phyloP scores from a whole-genome alignment of 768 basidiomycete genomes.

The Lanmaoa rubissima region DNA sequence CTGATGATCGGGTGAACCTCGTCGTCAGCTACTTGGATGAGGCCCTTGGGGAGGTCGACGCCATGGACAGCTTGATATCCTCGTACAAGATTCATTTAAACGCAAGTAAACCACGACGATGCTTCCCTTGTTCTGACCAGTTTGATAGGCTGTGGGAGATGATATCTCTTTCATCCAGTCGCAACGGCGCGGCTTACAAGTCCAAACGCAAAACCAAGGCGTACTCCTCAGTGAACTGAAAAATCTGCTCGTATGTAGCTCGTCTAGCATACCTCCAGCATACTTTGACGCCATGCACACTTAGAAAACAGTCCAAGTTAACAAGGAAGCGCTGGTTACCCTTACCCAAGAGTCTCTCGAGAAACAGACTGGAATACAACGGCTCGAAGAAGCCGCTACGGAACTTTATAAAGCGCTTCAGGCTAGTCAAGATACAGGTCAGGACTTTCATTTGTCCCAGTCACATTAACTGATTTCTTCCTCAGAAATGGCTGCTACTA shows the following conservation, averaged over 20 bases:
- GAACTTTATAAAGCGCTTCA: slow-evolving; percentile 95
- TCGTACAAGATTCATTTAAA: slow-evolving; percentile 97
- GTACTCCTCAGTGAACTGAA: slow-evolving; percentile 82
- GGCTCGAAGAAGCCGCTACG: slow-evolving; percentile 77
- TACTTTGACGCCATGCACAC: background rate
- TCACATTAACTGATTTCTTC: slow-evolving; percentile 4
- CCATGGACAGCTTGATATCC: slow-evolving; percentile 83
- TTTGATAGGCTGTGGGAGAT: slow-evolving; percentile 79
- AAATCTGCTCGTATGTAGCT: slow-evolving; percentile 67
- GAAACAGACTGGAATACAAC: slow-evolving; percentile 68
- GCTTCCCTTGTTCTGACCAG: slow-evolving; percentile 10
- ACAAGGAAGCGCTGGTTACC: slow-evolving; percentile 65
- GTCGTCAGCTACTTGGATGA: slow-evolving; percentile 91
- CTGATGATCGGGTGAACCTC: slow-evolving; percentile 83
- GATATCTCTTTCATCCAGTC: slow-evolving; percentile 96
- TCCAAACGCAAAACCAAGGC: slow-evolving; percentile 94
- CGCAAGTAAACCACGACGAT: slow-evolving; percentile 45
- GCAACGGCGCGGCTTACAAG: slow-evolving; percentile 94
- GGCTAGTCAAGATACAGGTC: slow-evolving; percentile 86
- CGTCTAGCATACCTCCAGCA: background rate
- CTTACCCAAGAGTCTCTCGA: slow-evolving; percentile 91
- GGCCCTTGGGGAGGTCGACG: slow-evolving; percentile 83
- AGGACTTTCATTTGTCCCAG: background rate
- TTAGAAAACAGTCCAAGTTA: slow-evolving; percentile 95
- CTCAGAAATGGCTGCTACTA: slow-evolving; percentile 93